Evolutionary conservation across 2,329 filamentous ascomycete species (phyloP).

Genomic region (Mariannaea elegans): DNA sequence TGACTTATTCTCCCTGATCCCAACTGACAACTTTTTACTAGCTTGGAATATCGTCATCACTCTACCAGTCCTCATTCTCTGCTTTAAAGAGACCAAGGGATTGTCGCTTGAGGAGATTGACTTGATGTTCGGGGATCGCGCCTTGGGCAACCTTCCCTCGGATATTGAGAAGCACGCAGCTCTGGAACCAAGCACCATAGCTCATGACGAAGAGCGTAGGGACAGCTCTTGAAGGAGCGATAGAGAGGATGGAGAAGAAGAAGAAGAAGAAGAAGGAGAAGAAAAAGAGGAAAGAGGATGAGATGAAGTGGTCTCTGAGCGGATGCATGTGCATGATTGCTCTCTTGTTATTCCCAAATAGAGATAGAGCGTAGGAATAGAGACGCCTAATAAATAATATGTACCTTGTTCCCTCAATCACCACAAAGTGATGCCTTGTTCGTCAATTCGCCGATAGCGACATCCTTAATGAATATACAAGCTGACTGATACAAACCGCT

Average conservation of each 20-base stretch:
- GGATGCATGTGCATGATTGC: too few relatives aligned
- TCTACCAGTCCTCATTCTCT: slow-evolving; percentile 53
- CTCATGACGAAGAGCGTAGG: slow-evolving; percentile 21
- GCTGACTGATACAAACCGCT: too few relatives aligned
- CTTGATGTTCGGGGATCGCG: slow-evolving; percentile 56
- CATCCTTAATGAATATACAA: too few relatives aligned
- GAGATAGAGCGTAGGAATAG: too few relatives aligned
- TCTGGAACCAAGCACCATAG: slow-evolving; percentile 21
- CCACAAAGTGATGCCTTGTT: too few relatives aligned
- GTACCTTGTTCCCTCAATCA: too few relatives aligned
- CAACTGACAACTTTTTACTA: slow-evolving; percentile 41
- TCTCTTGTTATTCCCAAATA: too few relatives aligned
- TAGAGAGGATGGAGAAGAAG: too few relatives aligned
- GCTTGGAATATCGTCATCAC: slow-evolving; percentile 45
- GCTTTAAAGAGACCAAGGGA: slow-evolving; percentile 64
- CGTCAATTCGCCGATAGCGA: too few relatives aligned
- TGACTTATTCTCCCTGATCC: slow-evolving; percentile 44
- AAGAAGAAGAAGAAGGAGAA: neutral
- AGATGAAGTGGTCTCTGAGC: too few relatives aligned
- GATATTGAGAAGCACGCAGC: slow-evolving; percentile 37
- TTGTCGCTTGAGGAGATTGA: slow-evolving; percentile 64
- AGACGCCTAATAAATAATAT: too few relatives aligned
- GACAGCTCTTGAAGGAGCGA: neutral
- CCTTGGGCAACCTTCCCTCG: slow-evolving; percentile 34
- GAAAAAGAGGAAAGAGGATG: too few relatives aligned